These are phyloP conservation scores for Typha latifolia DNA, from an alignment of 176 grass and related monocot species.

Conservation along the genomic window DNA sequence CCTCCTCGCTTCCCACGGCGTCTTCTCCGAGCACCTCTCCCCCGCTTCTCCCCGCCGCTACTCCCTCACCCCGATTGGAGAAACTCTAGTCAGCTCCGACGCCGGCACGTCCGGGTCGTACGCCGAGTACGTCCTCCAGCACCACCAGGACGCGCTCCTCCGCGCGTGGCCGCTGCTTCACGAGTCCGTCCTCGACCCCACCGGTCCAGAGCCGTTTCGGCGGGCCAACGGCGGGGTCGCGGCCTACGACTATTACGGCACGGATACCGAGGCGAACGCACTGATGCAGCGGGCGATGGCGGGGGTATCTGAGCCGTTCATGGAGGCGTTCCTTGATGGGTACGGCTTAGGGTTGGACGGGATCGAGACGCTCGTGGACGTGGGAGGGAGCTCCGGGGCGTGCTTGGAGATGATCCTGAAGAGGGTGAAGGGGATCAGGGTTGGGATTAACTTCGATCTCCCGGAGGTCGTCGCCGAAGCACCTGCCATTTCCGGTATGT, in stretches of 20 bases:
- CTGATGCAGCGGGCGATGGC: slow-evolving; percentile 69
- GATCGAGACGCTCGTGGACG: slow-evolving; percentile 59
- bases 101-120: slow-evolving; percentile 30
- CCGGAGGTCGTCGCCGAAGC: slow-evolving; percentile 68
- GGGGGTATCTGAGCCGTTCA: slow-evolving; percentile 80
- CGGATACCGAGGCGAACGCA: slow-evolving; percentile 41
- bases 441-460: slow-evolving; percentile 82
- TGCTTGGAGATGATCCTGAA: slow-evolving; percentile 82
- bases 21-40: slow-evolving; percentile 39
- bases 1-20: slow-evolving; percentile 52
- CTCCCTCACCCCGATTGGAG: slow-evolving; percentile 52
- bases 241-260: slow-evolving; percentile 68
- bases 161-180: slow-evolving; percentile 54
- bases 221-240: slow-evolving; percentile 54
- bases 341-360: slow-evolving; percentile 38
- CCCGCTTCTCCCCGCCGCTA: slow-evolving; percentile 21
- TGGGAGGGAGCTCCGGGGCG: slow-evolving; percentile 69
- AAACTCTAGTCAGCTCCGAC: slow-evolving; percentile 31
- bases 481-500: slow-evolving; percentile 36
- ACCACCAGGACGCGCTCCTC: slow-evolving; percentile 86
- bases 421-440: slow-evolving; percentile 20
- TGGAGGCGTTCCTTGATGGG: slow-evolving; percentile 52
- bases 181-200: slow-evolving; percentile 64
- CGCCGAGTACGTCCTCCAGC: slow-evolving; percentile 76
- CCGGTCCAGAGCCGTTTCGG: slow-evolving; percentile 66